phyloP scores from a whole-genome alignment of 768 basidiomycete genomes.

The Leccinum arenicola region DNA sequence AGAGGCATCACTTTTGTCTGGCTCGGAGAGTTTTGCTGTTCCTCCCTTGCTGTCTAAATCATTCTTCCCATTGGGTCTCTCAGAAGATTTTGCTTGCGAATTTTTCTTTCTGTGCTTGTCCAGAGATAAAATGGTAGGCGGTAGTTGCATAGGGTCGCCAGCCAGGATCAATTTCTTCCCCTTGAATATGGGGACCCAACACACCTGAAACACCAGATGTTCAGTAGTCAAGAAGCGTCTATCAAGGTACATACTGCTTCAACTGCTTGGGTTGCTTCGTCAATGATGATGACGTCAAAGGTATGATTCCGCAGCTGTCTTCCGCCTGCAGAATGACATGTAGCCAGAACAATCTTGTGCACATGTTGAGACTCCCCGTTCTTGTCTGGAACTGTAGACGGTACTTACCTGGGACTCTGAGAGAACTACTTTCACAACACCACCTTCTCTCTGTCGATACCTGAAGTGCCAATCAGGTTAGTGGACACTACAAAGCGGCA shows the following conservation, averaged over 20 bases:
- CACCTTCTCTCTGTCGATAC: conserved; percentile 84
- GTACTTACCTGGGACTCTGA: conserved; percentile 64
- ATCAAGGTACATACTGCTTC: conserved; percentile 68
- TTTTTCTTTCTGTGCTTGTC: conserved; percentile 40
- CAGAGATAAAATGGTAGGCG: conserved; percentile 83
- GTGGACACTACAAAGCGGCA: neutral
- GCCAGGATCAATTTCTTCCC: conserved; percentile 87
- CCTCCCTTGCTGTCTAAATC: neutral
- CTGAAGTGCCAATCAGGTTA: conserved; percentile 36
- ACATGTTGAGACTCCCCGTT: neutral
- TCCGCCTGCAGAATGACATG: conserved; percentile 92
- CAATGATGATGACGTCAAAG: conserved; percentile 95
- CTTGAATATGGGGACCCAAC: conserved; percentile 96
- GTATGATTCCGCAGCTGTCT: conserved; percentile 69
- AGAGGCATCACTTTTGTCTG: neutral
- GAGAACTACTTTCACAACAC: conserved; percentile 79
- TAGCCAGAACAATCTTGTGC: conserved; percentile 81
- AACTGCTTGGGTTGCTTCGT: conserved; percentile 95
- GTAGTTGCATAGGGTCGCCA: conserved; percentile 94
- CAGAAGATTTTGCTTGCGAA: conserved; percentile 1
- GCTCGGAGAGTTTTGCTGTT: neutral
- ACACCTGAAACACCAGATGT: conserved; percentile 30
- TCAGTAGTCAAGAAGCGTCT: neutral
- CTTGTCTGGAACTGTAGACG: neutral
- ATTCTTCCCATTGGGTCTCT: neutral